phyloP scores from a whole-genome alignment of 495 filamentous ascomycete species.

The Schizothecium vesticola region DNA sequence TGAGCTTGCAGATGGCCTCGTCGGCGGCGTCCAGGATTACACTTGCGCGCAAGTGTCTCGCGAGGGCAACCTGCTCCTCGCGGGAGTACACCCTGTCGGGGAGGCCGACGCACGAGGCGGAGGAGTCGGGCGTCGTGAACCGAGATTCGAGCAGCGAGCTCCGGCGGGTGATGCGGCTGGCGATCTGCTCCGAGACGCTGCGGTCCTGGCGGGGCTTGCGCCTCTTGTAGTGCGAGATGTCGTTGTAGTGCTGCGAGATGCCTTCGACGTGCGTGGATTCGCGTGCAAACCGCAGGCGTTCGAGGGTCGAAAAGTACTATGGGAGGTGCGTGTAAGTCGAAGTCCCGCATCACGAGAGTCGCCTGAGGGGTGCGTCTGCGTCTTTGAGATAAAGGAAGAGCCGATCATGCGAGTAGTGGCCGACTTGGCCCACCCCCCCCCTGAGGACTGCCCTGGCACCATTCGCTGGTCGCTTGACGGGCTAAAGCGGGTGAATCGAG shows the following conservation, averaged over 20 bases:
- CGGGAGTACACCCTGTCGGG: conserved; percentile 69
- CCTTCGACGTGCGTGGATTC: conserved; percentile 34
- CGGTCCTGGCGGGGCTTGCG: conserved; percentile 30
- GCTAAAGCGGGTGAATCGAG: conserved; percentile 18
- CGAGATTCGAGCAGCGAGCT: conserved; percentile 33
- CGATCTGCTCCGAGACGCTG: conserved; percentile 36
- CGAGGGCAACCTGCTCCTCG: conserved; percentile 65
- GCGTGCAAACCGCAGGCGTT: conserved; percentile 59
- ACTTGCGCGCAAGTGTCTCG: conserved; percentile 49
- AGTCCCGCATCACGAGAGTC: conserved; percentile 1
- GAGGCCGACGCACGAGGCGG: conserved; percentile 63
- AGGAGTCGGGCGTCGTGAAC: conserved; percentile 49
- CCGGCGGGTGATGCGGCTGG: conserved; percentile 23
- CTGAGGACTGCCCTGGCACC: conserved; percentile 4
- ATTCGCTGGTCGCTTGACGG: conserved; percentile 15
- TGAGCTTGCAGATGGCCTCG: conserved; percentile 55
- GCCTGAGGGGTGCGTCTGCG: background rate
- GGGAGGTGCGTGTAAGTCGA: conserved; percentile 15
- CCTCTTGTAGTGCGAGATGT: conserved; percentile 37
- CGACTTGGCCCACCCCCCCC: conserved; percentile 11
- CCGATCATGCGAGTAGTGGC: conserved; percentile 8
- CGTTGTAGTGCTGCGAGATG: conserved; percentile 39
- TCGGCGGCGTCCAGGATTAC: conserved; percentile 67
- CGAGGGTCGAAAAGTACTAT: conserved; percentile 64
- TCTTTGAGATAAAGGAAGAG: conserved; percentile 2